A percentile compares a stretch with the other conserved stretches of the same genome.
Conservation (phyloP, 2,329 filamentous ascomycete species). For the Aspergillus oerlinghausenensis region DNA sequence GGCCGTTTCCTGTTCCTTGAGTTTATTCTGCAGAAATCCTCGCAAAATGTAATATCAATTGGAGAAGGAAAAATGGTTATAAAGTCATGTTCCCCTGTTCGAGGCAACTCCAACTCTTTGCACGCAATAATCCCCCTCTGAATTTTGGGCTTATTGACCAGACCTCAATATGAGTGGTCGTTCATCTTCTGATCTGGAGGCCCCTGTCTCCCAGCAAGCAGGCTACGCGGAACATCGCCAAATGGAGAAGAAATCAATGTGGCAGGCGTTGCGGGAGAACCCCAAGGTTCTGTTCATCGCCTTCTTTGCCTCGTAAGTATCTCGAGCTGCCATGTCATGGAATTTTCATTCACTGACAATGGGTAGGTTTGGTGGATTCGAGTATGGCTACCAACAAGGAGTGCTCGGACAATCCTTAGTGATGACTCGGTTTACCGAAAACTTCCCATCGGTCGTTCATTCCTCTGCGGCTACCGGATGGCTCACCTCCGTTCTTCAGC, state of each 20-base stretch:
- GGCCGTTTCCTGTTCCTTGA: background rate
- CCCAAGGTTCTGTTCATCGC: slow-evolving; percentile 50
- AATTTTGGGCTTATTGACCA: background rate
- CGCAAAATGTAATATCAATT: background rate
- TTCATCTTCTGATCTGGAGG: slow-evolving; percentile 1
- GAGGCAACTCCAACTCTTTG: background rate
- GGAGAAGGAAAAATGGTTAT: background rate
- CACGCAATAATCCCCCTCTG: background rate
- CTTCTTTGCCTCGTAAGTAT: slow-evolving; percentile 41
- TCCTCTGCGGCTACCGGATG: slow-evolving; percentile 37
- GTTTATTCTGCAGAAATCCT: background rate
- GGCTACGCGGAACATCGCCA: slow-evolving; percentile 3
- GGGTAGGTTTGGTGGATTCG: slow-evolving; percentile 41
- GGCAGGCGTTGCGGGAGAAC: slow-evolving; percentile 29
- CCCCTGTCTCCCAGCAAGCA: slow-evolving; percentile 8
- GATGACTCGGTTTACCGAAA: slow-evolving; percentile 47
- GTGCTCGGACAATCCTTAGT: slow-evolving; percentile 44
- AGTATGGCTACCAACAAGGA: slow-evolving; percentile 47
- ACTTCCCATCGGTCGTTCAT: slow-evolving; percentile 43
- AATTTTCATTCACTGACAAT: background rate
- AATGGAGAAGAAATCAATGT: slow-evolving; percentile 22
- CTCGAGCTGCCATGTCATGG: background rate
- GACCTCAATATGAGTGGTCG: background rate
- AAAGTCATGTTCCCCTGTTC: background rate
- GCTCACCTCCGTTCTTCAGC: slow-evolving; percentile 50